phyloP scores from a whole-genome alignment of 805 yeast genomes.

The Candida sithepensis region DNA sequence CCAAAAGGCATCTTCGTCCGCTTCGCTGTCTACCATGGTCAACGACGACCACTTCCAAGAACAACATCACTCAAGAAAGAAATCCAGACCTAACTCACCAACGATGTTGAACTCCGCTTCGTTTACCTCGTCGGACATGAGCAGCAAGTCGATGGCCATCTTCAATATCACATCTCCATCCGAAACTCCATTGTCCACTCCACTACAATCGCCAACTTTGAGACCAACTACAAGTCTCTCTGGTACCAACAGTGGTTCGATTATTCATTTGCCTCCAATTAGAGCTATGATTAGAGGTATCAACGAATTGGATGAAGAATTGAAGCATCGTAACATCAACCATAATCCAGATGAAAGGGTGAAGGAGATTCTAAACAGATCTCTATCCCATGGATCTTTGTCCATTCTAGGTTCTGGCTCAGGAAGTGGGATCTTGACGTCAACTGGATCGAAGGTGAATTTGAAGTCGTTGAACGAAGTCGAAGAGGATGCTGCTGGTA shows the following conservation, averaged over 20 bases:
- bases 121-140: conserved; percentile 37
- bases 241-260: conserved; percentile 1
- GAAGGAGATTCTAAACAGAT: conserved; percentile 25
- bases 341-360: conserved; percentile 26
- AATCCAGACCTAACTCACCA: conserved; percentile 34
- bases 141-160: conserved; percentile 24
- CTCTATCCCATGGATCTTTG: conserved; percentile 24
- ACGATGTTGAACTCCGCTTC: conserved; percentile 23
- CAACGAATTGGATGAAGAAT: conserved; percentile 23
- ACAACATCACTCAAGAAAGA: conserved; percentile 30
- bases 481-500: not conserved
- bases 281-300: conserved; percentile 29
- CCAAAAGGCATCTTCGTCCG: conserved; percentile 16
- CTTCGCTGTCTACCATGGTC: conserved; percentile 24
- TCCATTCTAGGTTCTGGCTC: conserved; percentile 10
- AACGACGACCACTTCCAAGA: conserved; percentile 10
- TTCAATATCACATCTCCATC: conserved; percentile 33
- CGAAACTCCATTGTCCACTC: conserved; percentile 34
- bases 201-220: conserved; percentile 36
- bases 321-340: conserved; percentile 21
- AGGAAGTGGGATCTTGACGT: not conserved
- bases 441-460: conserved; percentile 8
- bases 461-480: conserved; percentile 1
- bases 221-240: conserved; percentile 20
- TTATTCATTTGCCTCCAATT: conserved; percentile 30